Base-by-base conservation (phyloP, 768 basidiomycete species). In the Crassisporium funariophilum region DNA sequence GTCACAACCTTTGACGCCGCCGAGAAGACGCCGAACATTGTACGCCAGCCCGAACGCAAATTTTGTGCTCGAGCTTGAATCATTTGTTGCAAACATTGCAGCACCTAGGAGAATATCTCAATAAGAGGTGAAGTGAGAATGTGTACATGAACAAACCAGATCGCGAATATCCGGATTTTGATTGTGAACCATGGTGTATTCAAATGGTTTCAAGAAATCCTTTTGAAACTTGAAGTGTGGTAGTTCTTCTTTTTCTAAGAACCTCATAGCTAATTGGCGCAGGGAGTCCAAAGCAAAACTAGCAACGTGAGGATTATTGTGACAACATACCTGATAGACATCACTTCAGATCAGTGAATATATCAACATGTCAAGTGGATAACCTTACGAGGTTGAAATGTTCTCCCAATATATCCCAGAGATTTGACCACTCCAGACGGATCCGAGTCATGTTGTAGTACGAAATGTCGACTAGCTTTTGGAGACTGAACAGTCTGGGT, bases 391-490 rank as follows among this genome's bases (percentile, higher is more conserved):
- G 88, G 63, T 99, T 98, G 70, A 99, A 98, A 67, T 99, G 97
- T 65, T 97, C 94, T 41, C 97, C 97, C 8, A 99, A 71, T 41
- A 98, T 98, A 57, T 91, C 88, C 97, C 97, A 99, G 50, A 99
- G 76, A 66, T 91, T 90, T 0, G 91, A 92, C 97, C 97, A 99
- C 65, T 99, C 97, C 38, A 99, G 71, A 67, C 97, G 91, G 61
- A 99, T 98, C 38, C 97, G 87, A 52, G 76, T 86, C 97, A 99
- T 99, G 69, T 99, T 99, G 71, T 99, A 99, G 67, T 99, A 99
- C 7, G 95, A 97, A 45, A 99, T 98, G 63, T 99, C 97, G 31
- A 98, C 95, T 25, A 99, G 76, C 69, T 98, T 99, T 67, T 98
- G 95, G 46, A 99, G 70, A 66, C 95, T 95, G 77, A 98, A 99